Conservation (phyloP, 495 filamentous ascomycete genomes). For the Coniosporium apollinis region DNA sequence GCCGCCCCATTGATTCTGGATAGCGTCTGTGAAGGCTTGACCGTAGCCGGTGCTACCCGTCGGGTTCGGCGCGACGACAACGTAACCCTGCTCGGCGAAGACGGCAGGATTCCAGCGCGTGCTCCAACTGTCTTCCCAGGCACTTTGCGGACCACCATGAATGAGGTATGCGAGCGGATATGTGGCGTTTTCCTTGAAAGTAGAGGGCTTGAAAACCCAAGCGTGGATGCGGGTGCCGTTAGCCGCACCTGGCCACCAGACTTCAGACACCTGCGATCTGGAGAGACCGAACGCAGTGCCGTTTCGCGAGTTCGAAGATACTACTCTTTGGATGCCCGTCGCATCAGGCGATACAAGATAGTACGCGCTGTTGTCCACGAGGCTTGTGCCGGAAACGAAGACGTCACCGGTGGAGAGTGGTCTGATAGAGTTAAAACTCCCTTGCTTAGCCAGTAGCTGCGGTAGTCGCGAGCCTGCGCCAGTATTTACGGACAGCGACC, state of each 20-base stretch:
- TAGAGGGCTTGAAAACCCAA: conserved; percentile 40
- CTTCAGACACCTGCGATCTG: conserved; percentile 28
- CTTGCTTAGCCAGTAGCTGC: too few species aligned
- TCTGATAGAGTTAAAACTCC: conserved; percentile 8
- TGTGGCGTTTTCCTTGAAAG: conserved; percentile 28
- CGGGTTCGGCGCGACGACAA: conserved; percentile 37
- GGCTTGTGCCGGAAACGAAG: conserved; percentile 21
- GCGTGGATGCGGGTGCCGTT: conserved; percentile 26
- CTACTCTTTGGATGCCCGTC: conserved; percentile 3
- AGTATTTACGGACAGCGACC: too few species aligned
- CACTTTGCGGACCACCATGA: conserved; percentile 37
- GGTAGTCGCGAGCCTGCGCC: too few species aligned
- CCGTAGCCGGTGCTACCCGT: conserved; percentile 37
- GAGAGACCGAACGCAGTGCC: conserved; percentile 47
- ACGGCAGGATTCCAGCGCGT: conserved; percentile 35
- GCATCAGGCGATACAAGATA: conserved; percentile 10
- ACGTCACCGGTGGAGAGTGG: conserved; percentile 13
- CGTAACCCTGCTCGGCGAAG: conserved; percentile 40
- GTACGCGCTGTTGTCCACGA: conserved; percentile 24
- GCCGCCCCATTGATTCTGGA: conserved; percentile 35
- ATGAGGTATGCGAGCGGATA: conserved; percentile 36
- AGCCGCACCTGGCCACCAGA: conserved; percentile 19
- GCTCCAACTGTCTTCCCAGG: conserved; percentile 33
- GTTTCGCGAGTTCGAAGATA: conserved; percentile 43
- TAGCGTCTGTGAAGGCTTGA: conserved; percentile 29